Conservation (phyloP, 768 basidiomycete genomes). For the Thelephora ganbajun region DNA sequence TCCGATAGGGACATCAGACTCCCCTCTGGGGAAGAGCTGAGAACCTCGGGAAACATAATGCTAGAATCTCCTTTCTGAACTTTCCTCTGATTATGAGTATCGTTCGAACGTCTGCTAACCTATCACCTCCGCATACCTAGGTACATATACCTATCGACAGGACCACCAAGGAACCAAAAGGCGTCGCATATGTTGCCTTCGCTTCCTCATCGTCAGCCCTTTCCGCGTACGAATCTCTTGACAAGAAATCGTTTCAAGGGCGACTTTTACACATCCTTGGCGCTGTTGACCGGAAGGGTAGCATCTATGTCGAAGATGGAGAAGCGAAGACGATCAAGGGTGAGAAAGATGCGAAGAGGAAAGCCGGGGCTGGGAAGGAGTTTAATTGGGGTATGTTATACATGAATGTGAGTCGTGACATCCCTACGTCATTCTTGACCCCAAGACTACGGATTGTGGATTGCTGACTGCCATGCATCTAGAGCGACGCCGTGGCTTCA, state of each 20-base stretch:
- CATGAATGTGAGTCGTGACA: conserved; percentile 77
- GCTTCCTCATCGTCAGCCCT: conserved; percentile 33
- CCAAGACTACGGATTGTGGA: background rate
- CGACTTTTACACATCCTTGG: conserved; percentile 83
- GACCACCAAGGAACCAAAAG: conserved; percentile 34
- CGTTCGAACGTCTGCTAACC: background rate
- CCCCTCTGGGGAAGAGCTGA: conserved; percentile 22
- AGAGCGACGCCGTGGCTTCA: conserved; percentile 90
- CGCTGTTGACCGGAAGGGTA: conserved; percentile 54
- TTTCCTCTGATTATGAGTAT: background rate
- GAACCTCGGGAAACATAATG: conserved; percentile 41
- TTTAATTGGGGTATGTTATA: conserved; percentile 93
- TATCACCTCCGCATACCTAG: conserved; percentile 18
- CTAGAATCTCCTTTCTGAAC: conserved; percentile 30
- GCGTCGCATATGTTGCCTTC: conserved; percentile 50
- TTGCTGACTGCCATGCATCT: conserved; percentile 1
- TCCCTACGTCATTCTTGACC: too few relatives aligned
- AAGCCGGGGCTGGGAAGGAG: conserved; percentile 54
- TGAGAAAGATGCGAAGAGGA: conserved; percentile 43
- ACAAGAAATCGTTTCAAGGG: conserved; percentile 82
- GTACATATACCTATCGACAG: conserved; percentile 44
- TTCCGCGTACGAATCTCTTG: conserved; percentile 62
- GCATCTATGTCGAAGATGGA: conserved; percentile 22
- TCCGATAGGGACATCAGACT: conserved; percentile 47
- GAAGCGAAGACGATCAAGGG: conserved; percentile 47